These are phyloP conservation scores for Clonostachys chloroleuca DNA, from an alignment of 2,329 filamentous ascomycete species.

Conservation along the genomic window DNA sequence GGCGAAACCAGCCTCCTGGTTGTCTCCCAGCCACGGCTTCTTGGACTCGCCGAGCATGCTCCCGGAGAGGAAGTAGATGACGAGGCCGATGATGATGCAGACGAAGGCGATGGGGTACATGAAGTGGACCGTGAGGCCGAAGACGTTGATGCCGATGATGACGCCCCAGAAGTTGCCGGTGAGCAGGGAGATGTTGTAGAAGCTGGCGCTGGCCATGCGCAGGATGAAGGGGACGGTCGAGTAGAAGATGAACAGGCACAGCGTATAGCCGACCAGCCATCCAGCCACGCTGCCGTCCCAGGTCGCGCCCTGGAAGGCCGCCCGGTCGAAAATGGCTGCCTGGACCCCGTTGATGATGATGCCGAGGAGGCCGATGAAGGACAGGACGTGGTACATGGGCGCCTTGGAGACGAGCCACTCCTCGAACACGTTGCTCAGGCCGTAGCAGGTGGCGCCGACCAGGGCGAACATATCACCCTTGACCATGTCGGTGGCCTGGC, in stretches of 20 bases:
- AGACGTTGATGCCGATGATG: conserved; percentile 84
- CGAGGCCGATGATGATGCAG: conserved; percentile 79
- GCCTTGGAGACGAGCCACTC: conserved; percentile 88
- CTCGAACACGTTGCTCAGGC: conserved; percentile 84
- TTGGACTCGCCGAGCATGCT: conserved; percentile 78
- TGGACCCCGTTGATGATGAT: conserved; percentile 89
- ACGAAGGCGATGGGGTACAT: conserved; percentile 96
- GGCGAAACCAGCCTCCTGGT: conserved; percentile 76
- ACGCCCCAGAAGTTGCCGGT: conserved; percentile 98
- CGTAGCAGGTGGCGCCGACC: conserved; percentile 86
- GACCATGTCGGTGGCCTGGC: conserved; percentile 63
- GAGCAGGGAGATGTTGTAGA: conserved; percentile 93
- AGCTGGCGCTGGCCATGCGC: conserved; percentile 84
- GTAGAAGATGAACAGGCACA: conserved; percentile 83
- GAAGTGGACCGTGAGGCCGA: conserved; percentile 76
- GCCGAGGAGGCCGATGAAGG: conserved; percentile 84
- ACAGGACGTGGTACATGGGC: conserved; percentile 89
- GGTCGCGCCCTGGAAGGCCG: conserved; percentile 58
- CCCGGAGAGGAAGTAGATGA: conserved; percentile 84
- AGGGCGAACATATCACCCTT: conserved; percentile 94
- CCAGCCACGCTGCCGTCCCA: conserved; percentile 69
- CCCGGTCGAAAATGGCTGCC: conserved; percentile 86
- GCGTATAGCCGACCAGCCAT: conserved; percentile 86
- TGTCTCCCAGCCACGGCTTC: conserved; percentile 91
- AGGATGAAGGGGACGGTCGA: conserved; percentile 80